Evolutionary conservation across 106 monocot species (phyloP).

Genomic region (Dendrobium huoshanense): DNA sequence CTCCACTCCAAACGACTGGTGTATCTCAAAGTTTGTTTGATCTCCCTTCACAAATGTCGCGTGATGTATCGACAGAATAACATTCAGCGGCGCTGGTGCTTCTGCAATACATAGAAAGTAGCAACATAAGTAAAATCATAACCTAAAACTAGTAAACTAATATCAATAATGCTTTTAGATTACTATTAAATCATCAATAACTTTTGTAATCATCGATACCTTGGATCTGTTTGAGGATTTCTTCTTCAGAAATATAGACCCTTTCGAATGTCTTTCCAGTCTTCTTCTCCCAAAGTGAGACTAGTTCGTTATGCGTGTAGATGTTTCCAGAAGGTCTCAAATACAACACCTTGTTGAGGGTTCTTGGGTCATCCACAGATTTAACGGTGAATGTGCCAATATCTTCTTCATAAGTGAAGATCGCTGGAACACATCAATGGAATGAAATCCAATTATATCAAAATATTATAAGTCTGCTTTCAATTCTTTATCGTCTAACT

Average conservation of each 20-base stretch:
- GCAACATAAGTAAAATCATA: neutral
- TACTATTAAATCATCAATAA: no score
- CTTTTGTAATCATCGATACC: constrained; percentile 4
- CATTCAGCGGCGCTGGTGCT: constrained; percentile 18
- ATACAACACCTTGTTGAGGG: constrained; percentile 60
- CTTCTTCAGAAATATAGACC: constrained; percentile 21
- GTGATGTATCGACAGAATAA: constrained; percentile 18
- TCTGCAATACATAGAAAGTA: constrained; percentile 1
- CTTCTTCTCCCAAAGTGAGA: constrained; percentile 50
- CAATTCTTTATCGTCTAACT: neutral
- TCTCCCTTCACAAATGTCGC: constrained; percentile 24
- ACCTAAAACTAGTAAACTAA: neutral
- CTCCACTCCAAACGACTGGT: constrained; percentile 49
- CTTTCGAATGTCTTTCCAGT: constrained; percentile 32
- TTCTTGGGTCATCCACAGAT: constrained; percentile 50
- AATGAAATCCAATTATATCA: neutral
- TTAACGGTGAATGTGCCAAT: constrained; percentile 45
- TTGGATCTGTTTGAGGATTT: constrained; percentile 25
- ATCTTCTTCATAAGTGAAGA: constrained; percentile 46
- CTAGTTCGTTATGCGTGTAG: constrained; percentile 43
- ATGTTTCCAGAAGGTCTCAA: constrained; percentile 38
- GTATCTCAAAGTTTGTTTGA: constrained; percentile 29
- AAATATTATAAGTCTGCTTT: neutral
- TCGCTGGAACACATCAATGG: constrained; percentile 13
- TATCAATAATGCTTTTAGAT: no score